Evolutionary conservation across 805 yeast genomes (phyloP).

Genomic region (Yarrowia keelungensis): DNA sequence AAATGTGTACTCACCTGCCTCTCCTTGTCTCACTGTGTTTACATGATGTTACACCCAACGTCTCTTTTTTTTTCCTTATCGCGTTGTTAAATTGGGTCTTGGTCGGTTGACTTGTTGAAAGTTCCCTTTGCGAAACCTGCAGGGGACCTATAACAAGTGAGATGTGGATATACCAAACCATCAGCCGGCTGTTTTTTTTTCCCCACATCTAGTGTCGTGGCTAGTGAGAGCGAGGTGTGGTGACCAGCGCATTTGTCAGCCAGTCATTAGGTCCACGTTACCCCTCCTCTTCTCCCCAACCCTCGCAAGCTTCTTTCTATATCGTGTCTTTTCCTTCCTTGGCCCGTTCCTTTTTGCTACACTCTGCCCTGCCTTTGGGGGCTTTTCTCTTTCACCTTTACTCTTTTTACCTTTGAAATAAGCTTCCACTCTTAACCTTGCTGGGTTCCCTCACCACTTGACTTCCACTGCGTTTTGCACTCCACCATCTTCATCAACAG

Average conservation of each 20-base stretch:
- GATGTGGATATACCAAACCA: not conserved
- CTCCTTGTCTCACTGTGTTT: not conserved
- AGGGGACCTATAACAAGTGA: constrained; percentile 9
- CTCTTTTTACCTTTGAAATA: not conserved
- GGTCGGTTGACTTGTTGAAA: not conserved
- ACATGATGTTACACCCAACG: constrained; percentile 1
- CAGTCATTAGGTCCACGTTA: too few species aligned
- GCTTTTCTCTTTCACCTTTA: not conserved
- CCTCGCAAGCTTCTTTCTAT: not conserved
- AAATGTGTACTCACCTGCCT: too few species aligned
- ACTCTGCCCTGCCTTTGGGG: not conserved
- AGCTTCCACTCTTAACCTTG: constrained; percentile 14
- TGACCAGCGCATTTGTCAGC: too few species aligned
- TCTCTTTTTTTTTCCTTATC: not conserved
- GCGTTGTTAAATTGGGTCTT: not conserved
- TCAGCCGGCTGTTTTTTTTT: not conserved
- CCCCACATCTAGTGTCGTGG: constrained; percentile 6
- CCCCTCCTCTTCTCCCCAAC: too few species aligned
- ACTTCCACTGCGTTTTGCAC: not conserved
- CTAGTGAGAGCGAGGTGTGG: too few species aligned
- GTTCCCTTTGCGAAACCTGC: constrained; percentile 10
- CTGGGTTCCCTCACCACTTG: constrained; percentile 2
- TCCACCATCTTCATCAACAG: constrained; percentile 7
- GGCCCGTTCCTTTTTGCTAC: not conserved
- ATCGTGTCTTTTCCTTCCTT: not conserved